Conservation (phyloP, 495 filamentous ascomycete genomes). For the Penicillium maclennaniae region DNA sequence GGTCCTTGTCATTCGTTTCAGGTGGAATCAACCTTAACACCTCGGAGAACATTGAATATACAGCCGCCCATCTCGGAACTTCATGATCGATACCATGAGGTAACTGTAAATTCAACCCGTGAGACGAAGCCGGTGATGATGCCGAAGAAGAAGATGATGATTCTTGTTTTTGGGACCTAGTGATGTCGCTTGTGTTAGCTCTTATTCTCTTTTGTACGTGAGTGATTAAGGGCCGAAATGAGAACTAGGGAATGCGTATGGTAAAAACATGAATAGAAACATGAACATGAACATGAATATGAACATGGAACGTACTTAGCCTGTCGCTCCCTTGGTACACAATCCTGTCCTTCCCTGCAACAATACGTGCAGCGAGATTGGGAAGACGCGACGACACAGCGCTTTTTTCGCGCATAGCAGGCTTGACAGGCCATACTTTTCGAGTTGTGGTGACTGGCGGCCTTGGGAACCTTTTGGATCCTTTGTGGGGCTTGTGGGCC, state of each 20-base stretch:
- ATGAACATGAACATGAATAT: background rate
- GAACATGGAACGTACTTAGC: constrained; percentile 4
- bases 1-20: background rate
- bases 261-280: background rate
- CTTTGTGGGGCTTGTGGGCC: background rate
- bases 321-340: constrained; percentile 9
- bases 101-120: background rate
- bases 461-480: background rate
- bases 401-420: constrained; percentile 18
- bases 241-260: no score
- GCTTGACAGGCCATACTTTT: constrained; percentile 4
- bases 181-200: background rate
- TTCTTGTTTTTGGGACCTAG: background rate
- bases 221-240: no score
- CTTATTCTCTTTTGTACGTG: background rate
- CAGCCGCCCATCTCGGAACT: constrained; percentile 9
- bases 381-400: constrained; percentile 7
- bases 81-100: constrained; percentile 13
- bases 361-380: constrained; percentile 14
- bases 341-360: constrained; percentile 8
- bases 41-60: constrained; percentile 13
- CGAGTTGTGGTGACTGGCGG: background rate
- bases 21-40: constrained; percentile 10
- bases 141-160: no score
- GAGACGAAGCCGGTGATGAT: background rate